Evolutionary conservation across 2,329 filamentous ascomycete genomes (phyloP).

Genomic region (Aulographum hederae): DNA sequence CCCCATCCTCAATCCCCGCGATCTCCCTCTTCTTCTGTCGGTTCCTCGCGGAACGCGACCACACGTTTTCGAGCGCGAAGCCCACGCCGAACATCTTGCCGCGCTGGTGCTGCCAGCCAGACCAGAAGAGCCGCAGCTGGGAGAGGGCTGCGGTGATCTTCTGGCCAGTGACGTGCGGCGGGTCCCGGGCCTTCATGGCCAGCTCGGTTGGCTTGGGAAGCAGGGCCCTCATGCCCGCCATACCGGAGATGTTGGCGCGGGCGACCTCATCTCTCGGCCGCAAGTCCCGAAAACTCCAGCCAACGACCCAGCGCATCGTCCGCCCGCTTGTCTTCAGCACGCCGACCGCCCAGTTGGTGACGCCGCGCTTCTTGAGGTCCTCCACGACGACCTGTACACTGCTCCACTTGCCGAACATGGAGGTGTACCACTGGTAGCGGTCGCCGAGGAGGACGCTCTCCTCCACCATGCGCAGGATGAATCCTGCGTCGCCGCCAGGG

Average conservation of each 20-base stretch:
- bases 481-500: slow-evolving; percentile 56
- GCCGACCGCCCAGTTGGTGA: slow-evolving; percentile 68
- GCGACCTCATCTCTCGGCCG: slow-evolving; percentile 45
- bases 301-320: slow-evolving; percentile 74
- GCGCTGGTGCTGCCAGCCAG: no score
- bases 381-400: slow-evolving; percentile 45
- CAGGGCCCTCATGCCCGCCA: no score
- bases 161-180: no score
- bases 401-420: slow-evolving; percentile 69
- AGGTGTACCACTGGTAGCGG: slow-evolving; percentile 70
- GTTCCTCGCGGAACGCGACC: slow-evolving; percentile 56
- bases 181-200: no score
- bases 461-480: slow-evolving; percentile 50
- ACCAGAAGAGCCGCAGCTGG: no score
- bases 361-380: slow-evolving; percentile 33
- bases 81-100: slow-evolving; percentile 49
- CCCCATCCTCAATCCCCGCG: background rate
- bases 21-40: slow-evolving; percentile 23
- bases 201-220: no score
- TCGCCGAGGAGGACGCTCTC: slow-evolving; percentile 43
- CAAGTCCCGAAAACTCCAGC: slow-evolving; percentile 61
- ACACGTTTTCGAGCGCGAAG: slow-evolving; percentile 52
- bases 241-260: no score
- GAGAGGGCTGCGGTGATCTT: no score
- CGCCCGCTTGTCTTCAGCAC: slow-evolving; percentile 60